These are phyloP conservation scores for Pseudocercospora fuligena DNA, from an alignment of 2,329 filamentous ascomycete species.

Conservation along the genomic window DNA sequence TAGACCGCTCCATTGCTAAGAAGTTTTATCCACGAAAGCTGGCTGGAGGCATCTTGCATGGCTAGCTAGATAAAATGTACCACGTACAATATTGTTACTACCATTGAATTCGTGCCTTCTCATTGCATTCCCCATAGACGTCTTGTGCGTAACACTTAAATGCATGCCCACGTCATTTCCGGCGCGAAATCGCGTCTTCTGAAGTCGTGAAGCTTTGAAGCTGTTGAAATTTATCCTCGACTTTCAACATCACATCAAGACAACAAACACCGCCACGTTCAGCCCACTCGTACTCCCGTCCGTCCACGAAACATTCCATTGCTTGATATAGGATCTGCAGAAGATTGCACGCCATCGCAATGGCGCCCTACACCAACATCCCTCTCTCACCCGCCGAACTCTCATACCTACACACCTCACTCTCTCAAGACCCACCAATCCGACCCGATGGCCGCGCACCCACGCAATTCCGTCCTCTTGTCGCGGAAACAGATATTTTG, in stretches of 20 bases:
- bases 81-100: slow-evolving; percentile 2
- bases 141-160: neutral
- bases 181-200: slow-evolving; percentile 8
- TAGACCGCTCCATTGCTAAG: slow-evolving; percentile 19
- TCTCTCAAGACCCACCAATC: slow-evolving; percentile 79
- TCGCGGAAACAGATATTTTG: slow-evolving; percentile 87
- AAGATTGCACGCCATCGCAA: slow-evolving; percentile 37
- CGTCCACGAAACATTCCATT: neutral
- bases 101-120: neutral
- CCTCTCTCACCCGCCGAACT: slow-evolving; percentile 94
- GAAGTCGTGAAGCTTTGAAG: neutral
- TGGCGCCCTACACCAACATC: slow-evolving; percentile 65
- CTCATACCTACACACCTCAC: slow-evolving; percentile 88
- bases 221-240: neutral
- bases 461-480: slow-evolving; percentile 86
- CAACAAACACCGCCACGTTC: neutral
- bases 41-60: slow-evolving; percentile 14
- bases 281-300: neutral
- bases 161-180: slow-evolving; percentile 3
- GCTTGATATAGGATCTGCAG: neutral
- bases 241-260: neutral
- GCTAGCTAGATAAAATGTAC: slow-evolving; percentile 15
- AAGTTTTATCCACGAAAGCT: slow-evolving; percentile 17
- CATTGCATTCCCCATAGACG: neutral
- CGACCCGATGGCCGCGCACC: slow-evolving; percentile 83